Base-by-base conservation (phyloP, 2,329 filamentous ascomycete genomes). In the Pezicula rhizophila region DNA sequence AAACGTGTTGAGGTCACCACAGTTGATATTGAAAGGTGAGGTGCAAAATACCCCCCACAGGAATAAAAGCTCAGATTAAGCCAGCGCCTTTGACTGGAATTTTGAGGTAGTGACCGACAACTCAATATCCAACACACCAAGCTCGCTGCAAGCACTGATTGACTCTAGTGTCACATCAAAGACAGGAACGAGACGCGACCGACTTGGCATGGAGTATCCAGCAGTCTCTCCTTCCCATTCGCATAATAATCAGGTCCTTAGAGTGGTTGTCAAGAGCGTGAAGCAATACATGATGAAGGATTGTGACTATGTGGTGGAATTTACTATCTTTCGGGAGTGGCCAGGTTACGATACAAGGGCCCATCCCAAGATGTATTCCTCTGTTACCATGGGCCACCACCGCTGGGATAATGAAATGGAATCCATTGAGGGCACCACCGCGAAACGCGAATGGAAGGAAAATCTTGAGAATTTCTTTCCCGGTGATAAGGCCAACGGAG, bases 241-340 rank as follows among this genome's bases (percentile, higher is more conserved):
- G 23, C 17, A 31, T n/a, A 50, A 47, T 20, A 48, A 57, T n/a
- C 20, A 38, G 5, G 52, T 64, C 14, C 48, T 52, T 11, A 47
- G 40, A 14, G 48, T 60, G 3, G 48, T 57, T 2, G 40, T 64
- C 5, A 52, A 54, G 39, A 64, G 58, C 31, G 52, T 56, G 11
- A 53, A 57, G 14, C 51, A 57, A 42, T 66, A 59, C 44, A 49
- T 49, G 20, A 40, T 60, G 8, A 45, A 34, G 5, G 37, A 54
- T 1, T 57, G 52, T 23, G 54, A 53, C 8, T 61, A 61, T 47
- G 47, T 61, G 31, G 41, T 65, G 2, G 62, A 66, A 20, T 52
- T 64, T 26, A 45, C 54, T 8, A 55, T 66, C 18, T 61, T 63
- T 47, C 57, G 60, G n/a, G 45, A 45, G 35, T 65, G 61, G 62